phyloP scores from a whole-genome alignment of 1,139 yeast species.

The Starmera stellimalicola region DNA sequence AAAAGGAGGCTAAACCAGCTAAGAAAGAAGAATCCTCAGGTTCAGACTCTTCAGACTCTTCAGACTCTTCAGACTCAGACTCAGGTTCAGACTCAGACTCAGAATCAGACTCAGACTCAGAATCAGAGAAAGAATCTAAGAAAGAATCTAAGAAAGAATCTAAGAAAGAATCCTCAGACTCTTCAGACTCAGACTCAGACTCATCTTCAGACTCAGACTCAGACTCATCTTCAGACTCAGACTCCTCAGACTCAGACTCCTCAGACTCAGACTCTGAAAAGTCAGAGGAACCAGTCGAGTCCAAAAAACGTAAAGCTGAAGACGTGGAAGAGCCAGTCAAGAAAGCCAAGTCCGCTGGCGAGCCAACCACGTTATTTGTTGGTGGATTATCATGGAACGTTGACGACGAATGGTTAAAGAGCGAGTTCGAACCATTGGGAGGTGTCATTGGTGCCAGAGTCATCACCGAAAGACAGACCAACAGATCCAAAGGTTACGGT shows the following conservation, averaged over 20 bases:
- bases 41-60: constrained; percentile 13
- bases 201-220: constrained; percentile 12
- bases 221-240: constrained; percentile 20
- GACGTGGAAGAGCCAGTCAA: constrained; percentile 12
- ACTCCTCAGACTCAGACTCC: constrained; percentile 17
- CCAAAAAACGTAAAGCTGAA: constrained; percentile 14
- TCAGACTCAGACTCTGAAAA: constrained; percentile 19
- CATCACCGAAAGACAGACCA: constrained; percentile 84
- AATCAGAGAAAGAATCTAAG: neutral
- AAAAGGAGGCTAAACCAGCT: constrained; percentile 9
- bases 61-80: constrained; percentile 14
- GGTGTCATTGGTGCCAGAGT: constrained; percentile 88
- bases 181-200: constrained; percentile 10
- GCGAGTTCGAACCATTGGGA: constrained; percentile 76
- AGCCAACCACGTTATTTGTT: constrained; percentile 86
- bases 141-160: neutral
- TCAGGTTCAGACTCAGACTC: constrained; percentile 16
- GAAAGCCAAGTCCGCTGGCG: constrained; percentile 32
- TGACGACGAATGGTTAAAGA: constrained; percentile 87
- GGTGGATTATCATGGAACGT: constrained; percentile 97
- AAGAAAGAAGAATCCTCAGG: constrained; percentile 25
- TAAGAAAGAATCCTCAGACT: neutral
- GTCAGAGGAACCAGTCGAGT: constrained; percentile 14
- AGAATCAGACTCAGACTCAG: constrained; percentile 3
- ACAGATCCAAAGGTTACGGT: constrained; percentile 96